A percentile compares a stretch with the other conserved stretches of the same genome.
Conservation (phyloP, 305 asterid genomes). For the Striga hermonthica region DNA sequence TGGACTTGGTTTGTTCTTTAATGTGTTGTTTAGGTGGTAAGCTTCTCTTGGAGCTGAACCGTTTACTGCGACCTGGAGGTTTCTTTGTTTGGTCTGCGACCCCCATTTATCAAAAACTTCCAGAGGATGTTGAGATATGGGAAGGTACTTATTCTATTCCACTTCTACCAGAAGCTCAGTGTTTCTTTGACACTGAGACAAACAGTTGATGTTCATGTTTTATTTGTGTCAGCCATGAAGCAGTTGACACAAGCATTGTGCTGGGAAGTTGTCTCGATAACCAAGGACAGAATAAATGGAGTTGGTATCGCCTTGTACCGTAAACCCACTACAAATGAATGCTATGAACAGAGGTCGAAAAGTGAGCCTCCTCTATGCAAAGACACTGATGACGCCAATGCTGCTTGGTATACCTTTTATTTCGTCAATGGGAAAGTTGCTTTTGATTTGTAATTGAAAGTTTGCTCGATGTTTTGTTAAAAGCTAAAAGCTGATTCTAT, state of each 20-base stretch:
- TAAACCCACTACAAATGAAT: constrained; percentile 60
- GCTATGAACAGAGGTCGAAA: constrained; percentile 57
- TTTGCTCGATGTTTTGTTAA: constrained; percentile 15
- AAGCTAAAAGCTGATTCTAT: constrained; percentile 14
- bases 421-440: not conserved
- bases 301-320: constrained; percentile 81
- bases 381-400: constrained; percentile 60
- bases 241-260: constrained; percentile 75
- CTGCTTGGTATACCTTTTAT: constrained; percentile 73
- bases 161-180: constrained; percentile 3
- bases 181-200: constrained; percentile 4
- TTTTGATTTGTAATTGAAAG: not conserved
- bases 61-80: constrained; percentile 95
- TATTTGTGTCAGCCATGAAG: constrained; percentile 49
- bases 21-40: constrained; percentile 66
- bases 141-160: constrained; percentile 41
- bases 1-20: not conserved
- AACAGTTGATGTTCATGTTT: constrained; percentile 28
- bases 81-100: constrained; percentile 94
- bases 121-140: constrained; percentile 79
- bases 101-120: constrained; percentile 68
- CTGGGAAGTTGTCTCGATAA: constrained; percentile 69
- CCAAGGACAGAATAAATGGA: constrained; percentile 60
- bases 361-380: constrained; percentile 62
- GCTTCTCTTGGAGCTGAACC: constrained; percentile 84